Conservation (phyloP, 345 rosid species). For the Toxicodendron radicans region DNA sequence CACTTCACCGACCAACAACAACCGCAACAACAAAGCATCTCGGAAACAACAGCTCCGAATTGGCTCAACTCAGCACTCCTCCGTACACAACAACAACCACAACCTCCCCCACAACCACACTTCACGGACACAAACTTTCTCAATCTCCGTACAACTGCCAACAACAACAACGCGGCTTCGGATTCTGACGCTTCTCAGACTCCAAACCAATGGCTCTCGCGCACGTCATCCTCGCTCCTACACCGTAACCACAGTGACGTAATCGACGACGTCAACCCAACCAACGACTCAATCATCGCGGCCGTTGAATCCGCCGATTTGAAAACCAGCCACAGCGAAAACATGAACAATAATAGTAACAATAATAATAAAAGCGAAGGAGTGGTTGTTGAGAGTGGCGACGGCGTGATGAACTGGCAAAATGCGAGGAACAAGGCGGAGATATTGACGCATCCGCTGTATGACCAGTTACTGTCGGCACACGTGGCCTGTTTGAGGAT, state of each 20-base stretch:
- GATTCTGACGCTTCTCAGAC: constrained; percentile 38
- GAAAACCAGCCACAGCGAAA: constrained; percentile 33
- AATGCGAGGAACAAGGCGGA: constrained; percentile 86
- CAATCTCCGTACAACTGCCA: constrained; percentile 62
- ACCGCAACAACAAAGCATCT: constrained; percentile 42
- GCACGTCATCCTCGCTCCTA: constrained; percentile 56
- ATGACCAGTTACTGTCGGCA: constrained; percentile 88
- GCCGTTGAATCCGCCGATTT: constrained; percentile 51
- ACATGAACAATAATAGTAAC: constrained; percentile 30
- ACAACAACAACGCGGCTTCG: constrained; percentile 36
- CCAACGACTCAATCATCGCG: constrained; percentile 45
- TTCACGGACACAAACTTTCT: constrained; percentile 66
- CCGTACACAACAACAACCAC: constrained; percentile 54
- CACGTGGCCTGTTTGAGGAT: constrained; percentile 88
- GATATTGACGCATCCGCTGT: constrained; percentile 81
- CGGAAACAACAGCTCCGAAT: constrained; percentile 59
- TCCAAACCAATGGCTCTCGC: constrained; percentile 74
- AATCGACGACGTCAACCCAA: constrained; percentile 52
- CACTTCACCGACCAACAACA: constrained; percentile 66
- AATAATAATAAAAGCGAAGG: constrained; percentile 42
- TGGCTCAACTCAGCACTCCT: constrained; percentile 92
- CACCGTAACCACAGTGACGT: constrained; percentile 54
- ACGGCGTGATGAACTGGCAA: constrained; percentile 73
- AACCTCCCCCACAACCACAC: constrained; percentile 34
- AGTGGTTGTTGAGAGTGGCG: constrained; percentile 39